phyloP scores from a whole-genome alignment of 192 early-diverging fungal genomes.

The Backusella westeae region DNA sequence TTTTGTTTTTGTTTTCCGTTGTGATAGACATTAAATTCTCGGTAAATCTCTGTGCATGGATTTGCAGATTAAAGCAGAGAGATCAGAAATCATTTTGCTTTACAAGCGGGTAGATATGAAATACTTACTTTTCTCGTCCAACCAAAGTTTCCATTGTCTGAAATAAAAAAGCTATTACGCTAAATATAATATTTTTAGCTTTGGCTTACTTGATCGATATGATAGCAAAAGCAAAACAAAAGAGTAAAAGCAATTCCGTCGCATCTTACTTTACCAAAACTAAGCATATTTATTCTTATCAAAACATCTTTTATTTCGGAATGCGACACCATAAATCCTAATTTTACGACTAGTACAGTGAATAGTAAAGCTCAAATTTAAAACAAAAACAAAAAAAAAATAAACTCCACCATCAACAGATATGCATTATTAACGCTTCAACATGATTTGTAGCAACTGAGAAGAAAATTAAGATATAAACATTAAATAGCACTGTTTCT shows the following conservation, averaged over 20 bases:
- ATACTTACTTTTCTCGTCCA: neutral
- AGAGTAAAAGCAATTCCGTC: neutral
- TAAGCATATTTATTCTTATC: neutral
- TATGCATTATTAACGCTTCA: neutral
- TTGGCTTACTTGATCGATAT: neutral
- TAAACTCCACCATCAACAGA: neutral
- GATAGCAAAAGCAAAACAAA: neutral
- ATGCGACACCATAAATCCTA: neutral
- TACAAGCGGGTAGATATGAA: neutral
- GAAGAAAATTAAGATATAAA: neutral
- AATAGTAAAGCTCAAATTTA: neutral
- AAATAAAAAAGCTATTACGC: neutral
- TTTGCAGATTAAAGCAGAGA: too few species aligned
- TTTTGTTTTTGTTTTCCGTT: too few species aligned
- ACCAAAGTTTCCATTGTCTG: neutral
- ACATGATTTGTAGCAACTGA: slow-evolving; percentile 2
- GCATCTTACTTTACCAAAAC: neutral
- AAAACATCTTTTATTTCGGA: neutral
- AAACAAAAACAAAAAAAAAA: neutral
- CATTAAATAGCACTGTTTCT: neutral
- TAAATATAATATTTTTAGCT: neutral
- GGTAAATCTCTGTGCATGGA: neutral
- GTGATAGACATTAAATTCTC: neutral
- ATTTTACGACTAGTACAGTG: neutral
- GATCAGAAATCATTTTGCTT: neutral